Evolutionary conservation across 257 asterid genomes (phyloP).

Genomic region (Verbascum thapsus): DNA sequence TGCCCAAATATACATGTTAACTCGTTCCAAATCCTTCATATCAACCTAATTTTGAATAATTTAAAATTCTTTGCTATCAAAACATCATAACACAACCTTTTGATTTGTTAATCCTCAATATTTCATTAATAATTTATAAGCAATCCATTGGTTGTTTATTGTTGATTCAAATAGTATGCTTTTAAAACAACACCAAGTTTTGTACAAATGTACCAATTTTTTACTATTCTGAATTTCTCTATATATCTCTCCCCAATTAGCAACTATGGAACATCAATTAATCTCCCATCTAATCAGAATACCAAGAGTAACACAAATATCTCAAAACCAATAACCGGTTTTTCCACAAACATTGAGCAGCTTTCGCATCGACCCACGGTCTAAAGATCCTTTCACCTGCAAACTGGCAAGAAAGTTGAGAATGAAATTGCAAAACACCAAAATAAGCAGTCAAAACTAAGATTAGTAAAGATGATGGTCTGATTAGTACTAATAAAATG

Average conservation of each 20-base stretch:
- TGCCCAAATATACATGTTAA: too few relatives aligned
- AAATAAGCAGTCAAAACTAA: neutral
- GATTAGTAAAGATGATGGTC: too few relatives aligned
- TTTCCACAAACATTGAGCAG: constrained; percentile 24
- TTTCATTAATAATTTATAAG: too few relatives aligned
- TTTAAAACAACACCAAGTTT: neutral
- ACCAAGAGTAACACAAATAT: constrained; percentile 19
- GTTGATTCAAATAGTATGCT: neutral
- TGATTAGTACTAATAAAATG: too few relatives aligned
- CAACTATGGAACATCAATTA: constrained; percentile 6
- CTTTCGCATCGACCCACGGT: constrained; percentile 29
- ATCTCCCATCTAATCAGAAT: constrained; percentile 15
- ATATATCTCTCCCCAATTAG: constrained; percentile 27
- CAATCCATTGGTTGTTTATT: neutral
- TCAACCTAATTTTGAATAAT: too few relatives aligned
- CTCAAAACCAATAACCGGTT: constrained; percentile 19
- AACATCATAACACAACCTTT: too few relatives aligned
- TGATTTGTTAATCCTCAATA: too few relatives aligned
- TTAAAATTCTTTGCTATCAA: too few relatives aligned
- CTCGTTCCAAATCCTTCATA: too few relatives aligned
- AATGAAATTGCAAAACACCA: neutral
- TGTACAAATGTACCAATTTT: constrained; percentile 19
- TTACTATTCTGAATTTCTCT: constrained; percentile 1
- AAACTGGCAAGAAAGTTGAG: neutral
- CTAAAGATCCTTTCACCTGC: constrained; percentile 37